Percentiles rank a stretch among this genome's conserved stretches.
Conservation (phyloP, 768 basidiomycete genomes). For the Suillus bovinus region DNA sequence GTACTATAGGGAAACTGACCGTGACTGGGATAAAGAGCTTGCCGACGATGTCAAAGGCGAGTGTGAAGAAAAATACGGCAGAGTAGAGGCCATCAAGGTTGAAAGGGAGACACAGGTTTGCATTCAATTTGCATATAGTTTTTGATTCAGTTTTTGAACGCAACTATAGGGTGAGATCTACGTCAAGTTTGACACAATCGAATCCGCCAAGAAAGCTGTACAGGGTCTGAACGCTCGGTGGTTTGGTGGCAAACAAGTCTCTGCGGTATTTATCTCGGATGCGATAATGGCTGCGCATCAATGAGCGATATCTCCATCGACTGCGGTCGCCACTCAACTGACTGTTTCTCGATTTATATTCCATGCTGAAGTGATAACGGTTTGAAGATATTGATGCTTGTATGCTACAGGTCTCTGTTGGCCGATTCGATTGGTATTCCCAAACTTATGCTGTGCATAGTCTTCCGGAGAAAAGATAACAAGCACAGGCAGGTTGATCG, state of each 20-base stretch:
- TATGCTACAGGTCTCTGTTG: conserved; percentile 28
- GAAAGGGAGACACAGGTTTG: conserved; percentile 91
- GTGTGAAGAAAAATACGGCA: conserved; percentile 89
- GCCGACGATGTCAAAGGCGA: conserved; percentile 96
- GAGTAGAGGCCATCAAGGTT: conserved; percentile 84
- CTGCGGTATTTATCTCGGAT: conserved; percentile 88
- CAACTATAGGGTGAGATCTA: conserved; percentile 91
- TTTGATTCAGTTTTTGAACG: conserved; percentile 14
- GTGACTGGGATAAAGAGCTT: conserved; percentile 95
- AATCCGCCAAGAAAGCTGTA: conserved; percentile 79
- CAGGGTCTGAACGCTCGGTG: conserved; percentile 94
- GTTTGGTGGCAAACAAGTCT: conserved; percentile 92
- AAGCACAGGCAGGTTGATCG: conserved; percentile 41
- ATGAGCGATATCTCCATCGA: conserved; percentile 37
- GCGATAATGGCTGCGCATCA: conserved; percentile 93
- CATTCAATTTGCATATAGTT: conserved; percentile 5
- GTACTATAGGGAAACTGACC: conserved; percentile 80
- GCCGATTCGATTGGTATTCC: conserved; percentile 29
- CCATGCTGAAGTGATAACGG: conserved; percentile 29
- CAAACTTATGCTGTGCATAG: conserved; percentile 34
- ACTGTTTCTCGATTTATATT: conserved; percentile 25
- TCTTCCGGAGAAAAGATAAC: conserved; percentile 25
- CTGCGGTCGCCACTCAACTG: conserved; percentile 14
- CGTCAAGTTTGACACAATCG: conserved; percentile 82
- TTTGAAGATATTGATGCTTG: conserved; percentile 32